Percentiles rank a stretch among this genome's conserved stretches.
These are phyloP conservation scores for Aspergillus olivimuriae DNA, from an alignment of 495 filamentous ascomycete genomes.

Conservation along the genomic window DNA sequence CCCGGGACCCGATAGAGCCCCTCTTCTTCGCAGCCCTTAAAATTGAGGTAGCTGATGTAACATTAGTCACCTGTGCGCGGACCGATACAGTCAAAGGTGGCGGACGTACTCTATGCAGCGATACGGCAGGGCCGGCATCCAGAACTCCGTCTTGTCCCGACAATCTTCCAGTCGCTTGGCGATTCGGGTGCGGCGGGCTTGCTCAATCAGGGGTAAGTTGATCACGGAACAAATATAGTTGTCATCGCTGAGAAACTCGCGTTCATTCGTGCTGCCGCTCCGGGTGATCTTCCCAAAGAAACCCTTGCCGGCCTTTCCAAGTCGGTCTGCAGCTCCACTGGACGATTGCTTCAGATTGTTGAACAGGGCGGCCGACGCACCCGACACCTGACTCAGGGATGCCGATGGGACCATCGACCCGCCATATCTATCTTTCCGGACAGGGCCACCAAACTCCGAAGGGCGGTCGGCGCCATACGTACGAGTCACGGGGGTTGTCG, in stretches of 20 bases:
- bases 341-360: conserved; percentile 66
- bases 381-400: conserved; percentile 56
- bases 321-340: conserved; percentile 61
- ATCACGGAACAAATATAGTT: conserved; percentile 73
- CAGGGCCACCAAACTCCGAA: conserved; percentile 22
- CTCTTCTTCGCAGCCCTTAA: conserved; percentile 83
- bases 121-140: conserved; percentile 93
- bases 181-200: conserved; percentile 80
- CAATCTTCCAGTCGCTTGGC: conserved; percentile 77
- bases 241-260: conserved; percentile 63
- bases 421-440: conserved; percentile 44
- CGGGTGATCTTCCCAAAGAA: conserved; percentile 70
- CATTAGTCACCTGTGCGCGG: conserved; percentile 11
- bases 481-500: conserved; percentile 54
- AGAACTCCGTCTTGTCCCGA: conserved; percentile 89
- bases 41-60: conserved; percentile 66
- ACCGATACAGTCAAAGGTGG: background rate
- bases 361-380: conserved; percentile 59
- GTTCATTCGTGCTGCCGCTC: conserved; percentile 64
- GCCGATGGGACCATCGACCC: conserved; percentile 45
- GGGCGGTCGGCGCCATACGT: conserved; percentile 61
- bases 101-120: conserved; percentile 71
- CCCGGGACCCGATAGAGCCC: conserved; percentile 85
- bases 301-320: conserved; percentile 69
- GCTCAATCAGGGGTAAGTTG: conserved; percentile 72